Conservation (phyloP, 2,329 filamentous ascomycete genomes). For the Aspergillus eucalypticola region DNA sequence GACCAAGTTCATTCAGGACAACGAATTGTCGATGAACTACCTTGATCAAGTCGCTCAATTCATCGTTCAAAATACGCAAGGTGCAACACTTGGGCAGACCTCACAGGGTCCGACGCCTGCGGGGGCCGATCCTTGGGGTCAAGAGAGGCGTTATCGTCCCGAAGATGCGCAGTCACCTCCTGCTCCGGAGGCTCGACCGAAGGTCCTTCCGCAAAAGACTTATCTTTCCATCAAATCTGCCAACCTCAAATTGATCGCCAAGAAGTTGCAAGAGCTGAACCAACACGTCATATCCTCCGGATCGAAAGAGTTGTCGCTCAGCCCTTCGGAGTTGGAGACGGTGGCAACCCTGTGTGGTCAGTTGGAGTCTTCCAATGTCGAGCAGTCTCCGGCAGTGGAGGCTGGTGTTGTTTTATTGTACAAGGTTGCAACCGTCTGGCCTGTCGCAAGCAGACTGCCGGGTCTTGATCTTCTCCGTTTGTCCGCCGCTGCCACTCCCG, state of each 20-base stretch:
- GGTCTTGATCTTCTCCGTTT: constrained; percentile 87
- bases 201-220: constrained; percentile 72
- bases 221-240: constrained; percentile 77
- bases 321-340: constrained; percentile 66
- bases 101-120: constrained; percentile 47
- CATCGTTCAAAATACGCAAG: constrained; percentile 85
- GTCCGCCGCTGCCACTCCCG: constrained; percentile 66
- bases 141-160: constrained; percentile 75
- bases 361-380: constrained; percentile 54
- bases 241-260: constrained; percentile 69
- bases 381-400: constrained; percentile 52
- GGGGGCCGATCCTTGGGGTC: constrained; percentile 72
- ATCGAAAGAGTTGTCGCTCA: constrained; percentile 72
- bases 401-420: constrained; percentile 64
- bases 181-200: constrained; percentile 49
- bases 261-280: constrained; percentile 76
- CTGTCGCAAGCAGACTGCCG: constrained; percentile 75
- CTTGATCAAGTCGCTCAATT: constrained; percentile 92
- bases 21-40: constrained; percentile 83
- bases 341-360: constrained; percentile 63
- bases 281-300: constrained; percentile 65
- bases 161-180: constrained; percentile 55
- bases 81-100: constrained; percentile 72
- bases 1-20: constrained; percentile 84
- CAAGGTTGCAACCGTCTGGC: constrained; percentile 76